Base-by-base conservation (phyloP, 768 basidiomycete species). In the Candolleomyces aberdarensis region DNA sequence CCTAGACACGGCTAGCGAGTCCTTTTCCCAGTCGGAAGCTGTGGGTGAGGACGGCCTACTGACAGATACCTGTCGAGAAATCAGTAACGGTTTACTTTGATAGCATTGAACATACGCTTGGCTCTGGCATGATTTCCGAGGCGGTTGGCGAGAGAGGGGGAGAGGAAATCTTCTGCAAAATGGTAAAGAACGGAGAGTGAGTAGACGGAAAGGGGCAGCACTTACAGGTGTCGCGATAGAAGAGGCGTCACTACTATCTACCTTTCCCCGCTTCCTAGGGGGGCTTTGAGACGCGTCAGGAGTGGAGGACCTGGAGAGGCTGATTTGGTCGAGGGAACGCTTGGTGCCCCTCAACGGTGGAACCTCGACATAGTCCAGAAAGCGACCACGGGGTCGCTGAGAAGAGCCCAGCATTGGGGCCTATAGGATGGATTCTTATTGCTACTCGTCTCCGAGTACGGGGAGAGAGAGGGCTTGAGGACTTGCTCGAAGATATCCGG, bases 111-210 rank as follows among this genome's bases (percentile, higher is more conserved):
- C 49, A 29, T 43, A 26, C 31, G 13, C 11, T 22, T 20, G 29
- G 19, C 44, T 29, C 32, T 4, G 31, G 40, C 7, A 36, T 46
- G 62, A 60, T 63, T 29, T 68, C 66, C 17, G 71, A 72, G 9
- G 65, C 59, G 9, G 71, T 70, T 11, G 71, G 70, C 5, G 70
- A 71, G 32, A 54, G 39, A 3, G 53, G 52, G 32, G 47, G 20
- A 6, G 57, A 20, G 10, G 57, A 7, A 19, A 20, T n/a, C 20
- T 43, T 43, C 58, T 61, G 59, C n/a, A 53, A 32, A 36, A 36
- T 36, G 36, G 36, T 56, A 20, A 56, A 20, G 3, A 56, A 53
- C 19, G 14, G 44, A 6, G 44, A 41, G 29, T 29, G 44, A 43
- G 41, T 52, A 52, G 3, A 32, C 22, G 26, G 8, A 57, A 48